phyloP scores from a whole-genome alignment of 441 rosid genomes.

The Adansonia rubrostipa region DNA sequence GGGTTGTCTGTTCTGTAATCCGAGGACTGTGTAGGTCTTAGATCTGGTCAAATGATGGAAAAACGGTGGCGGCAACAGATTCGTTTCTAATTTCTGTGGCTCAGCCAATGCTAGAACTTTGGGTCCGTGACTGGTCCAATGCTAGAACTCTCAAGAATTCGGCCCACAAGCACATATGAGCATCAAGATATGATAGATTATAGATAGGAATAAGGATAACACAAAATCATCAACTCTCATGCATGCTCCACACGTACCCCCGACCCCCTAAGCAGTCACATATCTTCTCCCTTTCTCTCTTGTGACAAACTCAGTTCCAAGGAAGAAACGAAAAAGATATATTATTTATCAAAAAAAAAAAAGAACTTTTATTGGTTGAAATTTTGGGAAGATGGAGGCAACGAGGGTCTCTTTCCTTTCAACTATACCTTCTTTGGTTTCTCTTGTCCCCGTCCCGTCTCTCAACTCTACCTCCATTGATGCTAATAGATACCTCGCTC shows the following conservation, averaged over 20 bases:
- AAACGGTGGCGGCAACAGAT: not conserved
- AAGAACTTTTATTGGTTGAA: not conserved
- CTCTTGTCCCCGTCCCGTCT: conserved; percentile 31
- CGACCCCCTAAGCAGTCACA: not conserved
- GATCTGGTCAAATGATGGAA: not conserved
- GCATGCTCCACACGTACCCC: conserved; percentile 36
- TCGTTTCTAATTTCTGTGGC: not conserved
- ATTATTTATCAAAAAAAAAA: too few species aligned
- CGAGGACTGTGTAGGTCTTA: not conserved
- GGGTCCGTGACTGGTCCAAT: not conserved
- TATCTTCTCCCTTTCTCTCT: conserved; percentile 9
- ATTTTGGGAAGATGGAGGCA: conserved; percentile 19
- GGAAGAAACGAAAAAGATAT: not conserved
- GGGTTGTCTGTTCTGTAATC: not conserved
- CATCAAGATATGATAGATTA: not conserved
- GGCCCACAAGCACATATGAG: not conserved
- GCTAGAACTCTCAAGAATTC: not conserved
- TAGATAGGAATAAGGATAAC: conserved; percentile 28
- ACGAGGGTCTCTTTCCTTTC: conserved; percentile 63
- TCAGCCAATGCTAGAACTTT: not conserved
- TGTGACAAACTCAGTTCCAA: not conserved
- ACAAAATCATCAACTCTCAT: conserved; percentile 9
- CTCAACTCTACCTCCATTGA: conserved; percentile 25
- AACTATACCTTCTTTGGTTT: conserved; percentile 52
- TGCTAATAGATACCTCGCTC: conserved; percentile 37